Evolutionary conservation across 78 protist species (phyloP), one percentile per base, ranked within the genome.

Genomic region (Dictyostelium purpureum): DNA sequence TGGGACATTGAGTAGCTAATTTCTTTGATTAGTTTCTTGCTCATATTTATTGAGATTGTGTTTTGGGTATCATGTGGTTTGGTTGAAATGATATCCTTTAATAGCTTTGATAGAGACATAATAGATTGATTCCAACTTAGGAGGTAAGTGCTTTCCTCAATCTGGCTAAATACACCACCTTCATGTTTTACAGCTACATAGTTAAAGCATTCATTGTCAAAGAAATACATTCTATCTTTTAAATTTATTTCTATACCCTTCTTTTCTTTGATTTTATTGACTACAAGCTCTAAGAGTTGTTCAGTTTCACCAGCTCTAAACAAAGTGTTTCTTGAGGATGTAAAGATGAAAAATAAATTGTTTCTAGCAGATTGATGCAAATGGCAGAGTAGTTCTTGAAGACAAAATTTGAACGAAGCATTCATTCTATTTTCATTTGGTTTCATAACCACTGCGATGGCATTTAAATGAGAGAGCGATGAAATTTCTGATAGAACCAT

Each of bases 401-500:
- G 28, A 59, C 82, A 24, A 16, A 51, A 33, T 76, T 59, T n/a
- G 37, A 33, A 26, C 54, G 26, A 14, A 35, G 47, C n/a, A 21
- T 59, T 45, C 1, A 24, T 47, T 10, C 73, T 16, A 56, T 77
- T 40, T 59, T 52, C 26, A 57, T 33, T 77, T 77, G 87, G 71
- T 63, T 63, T 63, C 71, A 63, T 63, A 14, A 63, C 35, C 0
- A 63, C 33, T 11, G n/a, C 26, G 6, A 63, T 37, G 4, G 71
- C 71, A 31, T 63, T 37, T 33, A 63, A 33, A 33, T 28, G 0
- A 14, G 26, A 33, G 6, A 63, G 38, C 33, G 26, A 33, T 31
- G 40, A 28, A 5, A 63, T 33, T 11, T 63, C 71, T 2, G 5
- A 6, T 4, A 63, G 26, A 4, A 63, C 33, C 16, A 33, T 26